Conservation (phyloP, 1,284 basidiomycete species). For the Sporisorium exsertum region DNA sequence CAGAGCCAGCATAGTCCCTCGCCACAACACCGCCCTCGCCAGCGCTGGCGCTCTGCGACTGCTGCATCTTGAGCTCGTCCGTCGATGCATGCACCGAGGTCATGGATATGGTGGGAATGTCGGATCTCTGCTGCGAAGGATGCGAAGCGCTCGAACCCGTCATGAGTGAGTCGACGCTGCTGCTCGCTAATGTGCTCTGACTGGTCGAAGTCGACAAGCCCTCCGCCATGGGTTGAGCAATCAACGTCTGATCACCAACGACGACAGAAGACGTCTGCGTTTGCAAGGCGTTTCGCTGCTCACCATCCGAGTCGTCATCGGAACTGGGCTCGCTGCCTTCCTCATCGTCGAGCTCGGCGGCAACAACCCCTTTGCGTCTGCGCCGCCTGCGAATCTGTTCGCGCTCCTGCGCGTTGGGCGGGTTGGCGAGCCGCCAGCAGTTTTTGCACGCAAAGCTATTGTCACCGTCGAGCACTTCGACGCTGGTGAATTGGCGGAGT, state of each 20-base stretch:
- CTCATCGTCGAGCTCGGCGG: constrained; percentile 49
- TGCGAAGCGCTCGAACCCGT: constrained; percentile 35
- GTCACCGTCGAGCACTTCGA: constrained; percentile 90
- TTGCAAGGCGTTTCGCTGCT: background rate
- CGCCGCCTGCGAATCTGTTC: constrained; percentile 69
- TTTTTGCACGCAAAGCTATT: constrained; percentile 91
- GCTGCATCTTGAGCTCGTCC: constrained; percentile 10
- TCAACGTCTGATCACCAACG: constrained; percentile 20
- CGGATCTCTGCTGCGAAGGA: constrained; percentile 21
- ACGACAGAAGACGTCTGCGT: background rate
- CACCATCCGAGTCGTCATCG: constrained; percentile 35
- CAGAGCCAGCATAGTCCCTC: constrained; percentile 20
- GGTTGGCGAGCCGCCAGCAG: constrained; percentile 89
- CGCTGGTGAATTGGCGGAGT: constrained; percentile 84
- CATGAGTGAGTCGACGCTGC: constrained; percentile 36
- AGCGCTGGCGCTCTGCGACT: constrained; percentile 9
- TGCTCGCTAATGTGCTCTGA: constrained; percentile 33
- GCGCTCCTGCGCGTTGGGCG: constrained; percentile 65
- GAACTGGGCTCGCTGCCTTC: constrained; percentile 70
- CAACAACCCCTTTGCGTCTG: constrained; percentile 60
- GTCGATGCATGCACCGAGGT: constrained; percentile 29
- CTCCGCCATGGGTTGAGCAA: constrained; percentile 2
- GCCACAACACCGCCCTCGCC: constrained; percentile 13
- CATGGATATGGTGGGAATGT: constrained; percentile 51
- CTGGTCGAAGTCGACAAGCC: constrained; percentile 22